Base-by-base conservation (phyloP, 1,139 yeast genomes). In the Yamadazyma triangularis region DNA sequence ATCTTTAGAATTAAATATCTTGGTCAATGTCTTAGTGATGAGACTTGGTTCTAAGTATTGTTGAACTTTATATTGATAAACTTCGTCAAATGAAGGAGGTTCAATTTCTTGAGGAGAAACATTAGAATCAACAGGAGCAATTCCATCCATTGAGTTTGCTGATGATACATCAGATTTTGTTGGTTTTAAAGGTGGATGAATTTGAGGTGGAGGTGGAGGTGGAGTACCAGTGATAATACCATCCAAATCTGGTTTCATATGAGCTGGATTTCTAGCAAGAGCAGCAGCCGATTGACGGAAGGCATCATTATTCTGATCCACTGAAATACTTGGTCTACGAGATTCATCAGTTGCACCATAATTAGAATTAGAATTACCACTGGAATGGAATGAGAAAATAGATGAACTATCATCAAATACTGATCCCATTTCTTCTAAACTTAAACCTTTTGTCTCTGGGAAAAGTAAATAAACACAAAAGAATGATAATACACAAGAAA, bases 401-500 rank as follows among this genome's bases (percentile, higher is more conserved):
- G 71, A 64, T 3, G 70, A 63, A 33, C 49, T 53, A 34, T 69
- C 73, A 33, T 66, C 72, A 45, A 73, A 73, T n/a, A 71, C 66
- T n/a, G 61, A 53, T 31, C 76, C 78, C 63, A 73, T 73, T 38
- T 73, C 74, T 47, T 73, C 79, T 29, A 73, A 57, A 36, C 67
- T 67, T 18, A 71, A 62, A 3, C 79, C 79, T 40, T 70, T 67
- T 10, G 79, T 73, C 47, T 73, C 79, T 0, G 79, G 79, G 48
- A 71, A 73, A 27, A 66, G 60, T 34, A 56, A 54, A 38, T 63
- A 56, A 32, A 71, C 78, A 34, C 83, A 64, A 31, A 83, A 70
- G 37, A 67, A 61, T 3, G 95, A 85, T 29, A 80, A 56, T 23
- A 78, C 61, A 58, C 96, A 87, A 24, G 85, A 83, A 16, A 71